Base-by-base conservation (phyloP, 768 basidiomycete species). In the Amanita molliuscula region DNA sequence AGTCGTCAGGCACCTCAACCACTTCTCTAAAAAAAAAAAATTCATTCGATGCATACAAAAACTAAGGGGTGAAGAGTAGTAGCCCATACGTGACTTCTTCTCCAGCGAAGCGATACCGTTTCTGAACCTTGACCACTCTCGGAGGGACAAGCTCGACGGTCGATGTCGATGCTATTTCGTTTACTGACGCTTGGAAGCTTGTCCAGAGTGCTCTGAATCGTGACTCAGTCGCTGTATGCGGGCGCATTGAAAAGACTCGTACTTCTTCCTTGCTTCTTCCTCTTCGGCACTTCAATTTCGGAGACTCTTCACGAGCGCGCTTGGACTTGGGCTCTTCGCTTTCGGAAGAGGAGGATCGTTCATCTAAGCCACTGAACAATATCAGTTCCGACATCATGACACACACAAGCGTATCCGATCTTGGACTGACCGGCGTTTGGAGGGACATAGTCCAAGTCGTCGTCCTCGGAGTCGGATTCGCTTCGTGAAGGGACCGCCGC, bases 21-120 rank as follows among this genome's bases (percentile, higher is more conserved):
- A 88, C 72, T 61, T 90, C 82, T 45, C 89, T 91, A 34, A n/a
- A n/a, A n/a, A n/a, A n/a, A n/a, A n/a, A n/a, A n/a, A n/a, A n/a
- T n/a, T n/a, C n/a, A n/a, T n/a, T n/a, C n/a, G n/a, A n/a, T n/a
- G n/a, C n/a, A n/a, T n/a, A n/a, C n/a, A n/a, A n/a, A n/a, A n/a
- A n/a, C n/a, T n/a, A n/a, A n/a, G n/a, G 26, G 44, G 40, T 21
- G 48, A 5, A 35, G 26, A 11, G 5, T 43, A 20, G 37, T 11
- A 72, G n/a, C n/a, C n/a, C 83, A 58, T 62, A 91, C 90, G 73
- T 66, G 41, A 84, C 70, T 28, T 82, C 76, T 53, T 91, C 81
- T 20, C 89, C 90, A 1, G 88, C 89, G 58, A 85, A 93, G 29
- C 77, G 62, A 62, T 81, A 85, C 31, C 70, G 74, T 59, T 80